Conservation (phyloP, 768 basidiomycete genomes). For the Baorangia bicolor region DNA sequence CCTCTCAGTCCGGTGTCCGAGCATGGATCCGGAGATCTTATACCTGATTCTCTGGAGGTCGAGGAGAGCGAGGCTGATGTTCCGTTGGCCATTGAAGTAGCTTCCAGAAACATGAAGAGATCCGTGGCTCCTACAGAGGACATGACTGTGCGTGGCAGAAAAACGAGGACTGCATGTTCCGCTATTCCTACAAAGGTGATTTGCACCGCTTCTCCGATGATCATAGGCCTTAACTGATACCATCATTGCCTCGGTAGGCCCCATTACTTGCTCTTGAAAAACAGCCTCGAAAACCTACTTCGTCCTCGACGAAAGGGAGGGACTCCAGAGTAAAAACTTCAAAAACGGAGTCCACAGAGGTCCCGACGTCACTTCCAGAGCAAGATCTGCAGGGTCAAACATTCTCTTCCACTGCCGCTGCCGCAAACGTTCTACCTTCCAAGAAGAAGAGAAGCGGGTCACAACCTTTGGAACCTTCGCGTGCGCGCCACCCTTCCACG, state of each 20-base stretch:
- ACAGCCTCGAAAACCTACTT: constrained; percentile 7
- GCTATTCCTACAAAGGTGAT: constrained; percentile 18
- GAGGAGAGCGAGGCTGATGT: constrained; percentile 39
- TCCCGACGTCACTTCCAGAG: constrained; percentile 63
- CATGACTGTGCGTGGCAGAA: constrained; percentile 1
- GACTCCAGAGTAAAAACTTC: constrained; percentile 7
- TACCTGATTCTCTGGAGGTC: constrained; percentile 28
- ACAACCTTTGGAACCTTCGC: constrained; percentile 1
- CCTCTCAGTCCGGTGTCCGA: constrained; percentile 26
- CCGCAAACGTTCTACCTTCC: neutral
- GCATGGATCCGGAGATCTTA: constrained; percentile 26
- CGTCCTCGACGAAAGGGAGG: constrained; percentile 12
- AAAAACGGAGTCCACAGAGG: constrained; percentile 33
- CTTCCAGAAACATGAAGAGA: constrained; percentile 20
- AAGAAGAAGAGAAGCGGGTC: constrained; percentile 5
- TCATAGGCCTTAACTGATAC: neutral
- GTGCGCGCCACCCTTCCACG: constrained; percentile 1
- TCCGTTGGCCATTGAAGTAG: constrained; percentile 39
- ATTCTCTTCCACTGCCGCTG: constrained; percentile 2
- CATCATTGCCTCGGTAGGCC: constrained; percentile 1
- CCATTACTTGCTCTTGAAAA: neutral
- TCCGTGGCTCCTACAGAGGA: neutral
- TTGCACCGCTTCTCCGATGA: neutral
- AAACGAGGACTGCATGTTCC: constrained; percentile 2
- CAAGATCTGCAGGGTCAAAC: constrained; percentile 39